Evolutionary conservation across 805 yeast species (phyloP).

Genomic region (Candida nonsorbophila): DNA sequence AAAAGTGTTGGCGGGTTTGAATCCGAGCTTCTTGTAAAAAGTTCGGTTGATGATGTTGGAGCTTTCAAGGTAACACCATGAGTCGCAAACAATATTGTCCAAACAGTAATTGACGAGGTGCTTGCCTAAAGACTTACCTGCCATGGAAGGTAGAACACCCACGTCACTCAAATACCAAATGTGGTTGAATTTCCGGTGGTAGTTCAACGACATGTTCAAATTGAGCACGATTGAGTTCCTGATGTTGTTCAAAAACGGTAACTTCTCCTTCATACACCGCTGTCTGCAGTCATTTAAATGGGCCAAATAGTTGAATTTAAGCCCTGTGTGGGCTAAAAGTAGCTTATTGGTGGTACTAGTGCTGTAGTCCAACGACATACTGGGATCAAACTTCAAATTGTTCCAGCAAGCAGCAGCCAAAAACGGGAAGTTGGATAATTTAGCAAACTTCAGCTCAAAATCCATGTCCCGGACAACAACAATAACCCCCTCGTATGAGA

Average conservation of each 20-base stretch:
- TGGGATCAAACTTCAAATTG: slow-evolving; percentile 12
- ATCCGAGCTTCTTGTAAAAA: slow-evolving; percentile 53
- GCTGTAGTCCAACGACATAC: slow-evolving; percentile 8
- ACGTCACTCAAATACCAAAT: slow-evolving; percentile 58
- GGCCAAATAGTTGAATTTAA: slow-evolving; percentile 35
- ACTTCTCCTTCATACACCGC: slow-evolving; percentile 46
- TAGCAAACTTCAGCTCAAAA: slow-evolving; percentile 24
- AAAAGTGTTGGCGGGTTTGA: slow-evolving; percentile 28
- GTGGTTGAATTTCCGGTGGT: slow-evolving; percentile 23
- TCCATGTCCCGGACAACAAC: slow-evolving; percentile 45
- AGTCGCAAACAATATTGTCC: slow-evolving; percentile 36
- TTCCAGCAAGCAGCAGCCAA: slow-evolving; percentile 51
- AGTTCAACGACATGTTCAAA: slow-evolving; percentile 19
- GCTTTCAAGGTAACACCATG: slow-evolving; percentile 47
- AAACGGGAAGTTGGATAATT: slow-evolving; percentile 32
- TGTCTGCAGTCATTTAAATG: slow-evolving; percentile 37
- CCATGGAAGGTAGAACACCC: slow-evolving; percentile 52
- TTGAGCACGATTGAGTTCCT: slow-evolving; percentile 40
- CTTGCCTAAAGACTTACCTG: slow-evolving; percentile 57
- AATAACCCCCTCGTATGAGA: slow-evolving; percentile 46
- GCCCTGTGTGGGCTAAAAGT: slow-evolving; percentile 10
- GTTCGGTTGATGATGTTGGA: slow-evolving; percentile 50
- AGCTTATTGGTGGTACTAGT: slow-evolving; percentile 1
- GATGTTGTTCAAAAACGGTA: slow-evolving; percentile 39
- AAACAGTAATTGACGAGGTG: slow-evolving; percentile 46